Evolutionary conservation across 805 yeast species (phyloP).

Genomic region (Hanseniaspora lindneri): DNA sequence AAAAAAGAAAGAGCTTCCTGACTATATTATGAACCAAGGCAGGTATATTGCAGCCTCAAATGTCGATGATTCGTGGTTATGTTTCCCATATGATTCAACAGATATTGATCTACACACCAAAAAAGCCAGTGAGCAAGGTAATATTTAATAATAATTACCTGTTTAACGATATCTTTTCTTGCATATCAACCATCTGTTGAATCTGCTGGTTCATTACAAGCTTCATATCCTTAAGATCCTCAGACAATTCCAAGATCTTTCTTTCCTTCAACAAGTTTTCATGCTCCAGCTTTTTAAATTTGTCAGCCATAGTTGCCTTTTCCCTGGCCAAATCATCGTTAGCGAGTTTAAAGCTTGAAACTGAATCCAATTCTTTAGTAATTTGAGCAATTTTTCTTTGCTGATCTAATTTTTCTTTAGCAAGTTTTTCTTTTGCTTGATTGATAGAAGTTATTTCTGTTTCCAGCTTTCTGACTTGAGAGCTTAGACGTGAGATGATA

Average conservation of each 20-base stretch:
- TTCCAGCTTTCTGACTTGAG: conserved; percentile 68
- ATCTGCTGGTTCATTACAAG: conserved; percentile 74
- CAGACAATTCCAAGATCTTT: conserved; percentile 67
- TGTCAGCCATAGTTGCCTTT: conserved; percentile 32
- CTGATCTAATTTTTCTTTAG: conserved; percentile 49
- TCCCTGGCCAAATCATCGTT: conserved; percentile 26
- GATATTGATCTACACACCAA: conserved; percentile 71
- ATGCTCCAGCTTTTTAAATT: conserved; percentile 47
- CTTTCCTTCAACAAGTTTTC: conserved; percentile 82
- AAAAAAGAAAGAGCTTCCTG: conserved; percentile 63
- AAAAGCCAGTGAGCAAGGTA: conserved; percentile 54
- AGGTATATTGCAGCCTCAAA: conserved; percentile 63
- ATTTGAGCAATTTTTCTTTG: conserved; percentile 55
- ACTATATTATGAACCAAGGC: conserved; percentile 48
- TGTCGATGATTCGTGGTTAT: conserved; percentile 71
- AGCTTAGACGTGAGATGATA: conserved; percentile 59
- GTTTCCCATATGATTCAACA: conserved; percentile 81
- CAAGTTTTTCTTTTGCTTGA: conserved; percentile 48
- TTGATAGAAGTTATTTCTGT: conserved; percentile 55
- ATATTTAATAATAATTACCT: conserved; percentile 29
- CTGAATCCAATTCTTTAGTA: conserved; percentile 43
- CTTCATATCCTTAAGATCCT: conserved; percentile 82
- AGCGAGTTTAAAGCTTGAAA: conserved; percentile 28
- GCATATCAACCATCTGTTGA: conserved; percentile 68
- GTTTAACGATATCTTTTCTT: conserved; percentile 23